Conservation (phyloP, 306 rosid genomes). For the Mimosa bimucronata region DNA sequence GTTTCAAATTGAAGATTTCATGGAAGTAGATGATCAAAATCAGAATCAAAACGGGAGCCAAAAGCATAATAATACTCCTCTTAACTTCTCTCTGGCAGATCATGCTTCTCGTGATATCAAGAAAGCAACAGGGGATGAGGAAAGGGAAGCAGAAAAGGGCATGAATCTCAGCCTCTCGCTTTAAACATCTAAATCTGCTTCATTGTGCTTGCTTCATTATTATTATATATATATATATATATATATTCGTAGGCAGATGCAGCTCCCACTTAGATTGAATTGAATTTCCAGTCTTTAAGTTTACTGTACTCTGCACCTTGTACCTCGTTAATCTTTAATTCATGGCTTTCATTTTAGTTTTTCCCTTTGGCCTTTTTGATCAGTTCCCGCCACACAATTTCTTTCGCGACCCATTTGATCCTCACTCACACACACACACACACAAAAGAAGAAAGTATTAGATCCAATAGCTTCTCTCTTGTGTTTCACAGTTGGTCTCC, state of each 20-base stretch:
- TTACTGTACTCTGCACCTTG: background rate
- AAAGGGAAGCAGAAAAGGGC: slow-evolving; percentile 27
- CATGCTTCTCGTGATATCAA: background rate
- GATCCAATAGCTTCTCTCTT: background rate
- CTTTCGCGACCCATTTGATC: background rate
- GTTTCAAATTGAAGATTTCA: slow-evolving; percentile 58
- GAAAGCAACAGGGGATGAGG: background rate
- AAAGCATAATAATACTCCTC: background rate
- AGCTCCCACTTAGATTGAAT: background rate
- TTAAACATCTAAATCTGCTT: slow-evolving; percentile 13
- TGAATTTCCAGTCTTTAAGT: background rate
- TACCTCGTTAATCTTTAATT: background rate
- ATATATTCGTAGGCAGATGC: background rate
- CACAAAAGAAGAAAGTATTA: background rate
- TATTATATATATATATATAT: background rate
- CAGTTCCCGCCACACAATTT: background rate
- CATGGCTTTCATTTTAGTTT: background rate
- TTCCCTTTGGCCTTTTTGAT: too few relatives aligned
- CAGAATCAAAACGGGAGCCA: background rate
- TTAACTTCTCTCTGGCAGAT: background rate
- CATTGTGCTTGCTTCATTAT: background rate
- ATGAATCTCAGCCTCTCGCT: slow-evolving; percentile 53
- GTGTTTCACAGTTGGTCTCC: background rate
- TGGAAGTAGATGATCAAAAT: slow-evolving; percentile 28
- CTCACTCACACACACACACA: background rate